These are phyloP conservation scores for Sclerotinia borealis DNA, from an alignment of 2,329 filamentous ascomycete genomes.

Conservation along the genomic window DNA sequence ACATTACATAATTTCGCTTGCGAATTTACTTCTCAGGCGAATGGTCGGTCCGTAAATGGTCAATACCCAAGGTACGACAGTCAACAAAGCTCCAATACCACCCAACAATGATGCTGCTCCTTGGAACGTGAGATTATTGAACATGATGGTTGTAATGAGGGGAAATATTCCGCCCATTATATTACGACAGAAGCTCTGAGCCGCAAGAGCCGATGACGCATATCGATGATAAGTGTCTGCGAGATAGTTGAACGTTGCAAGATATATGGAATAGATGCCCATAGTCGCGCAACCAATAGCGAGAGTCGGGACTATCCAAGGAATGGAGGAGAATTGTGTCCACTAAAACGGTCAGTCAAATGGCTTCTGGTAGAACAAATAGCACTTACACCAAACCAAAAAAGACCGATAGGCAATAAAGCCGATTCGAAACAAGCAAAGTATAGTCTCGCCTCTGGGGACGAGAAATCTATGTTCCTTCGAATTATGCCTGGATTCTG, in stretches of 20 bases:
- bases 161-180: constrained; percentile 77
- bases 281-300: constrained; percentile 71
- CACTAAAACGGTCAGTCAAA: constrained; percentile 49
- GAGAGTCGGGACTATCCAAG: constrained; percentile 67
- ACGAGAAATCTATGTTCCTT: constrained; percentile 34
- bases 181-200: constrained; percentile 82
- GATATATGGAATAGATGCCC: constrained; percentile 80
- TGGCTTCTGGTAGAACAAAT: not conserved
- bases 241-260: constrained; percentile 88
- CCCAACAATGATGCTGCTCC: constrained; percentile 71
- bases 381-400: constrained; percentile 41
- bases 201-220: constrained; percentile 77
- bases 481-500: constrained; percentile 17
- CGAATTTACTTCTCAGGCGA: constrained; percentile 69
- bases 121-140: constrained; percentile 62
- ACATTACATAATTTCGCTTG: constrained; percentile 33
- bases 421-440: constrained; percentile 72
- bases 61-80: constrained; percentile 80
- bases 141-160: constrained; percentile 68
- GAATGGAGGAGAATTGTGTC: constrained; percentile 54
- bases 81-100: constrained; percentile 58
- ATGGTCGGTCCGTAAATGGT: constrained; percentile 74
- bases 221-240: constrained; percentile 83
- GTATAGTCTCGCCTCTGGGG: constrained; percentile 73
- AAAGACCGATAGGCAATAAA: constrained; percentile 72